A percentile compares a stretch with the other conserved stretches of the same genome.
Evolutionary conservation across 805 yeast species (phyloP).

Genomic region (Diddensiella transvaalensis): DNA sequence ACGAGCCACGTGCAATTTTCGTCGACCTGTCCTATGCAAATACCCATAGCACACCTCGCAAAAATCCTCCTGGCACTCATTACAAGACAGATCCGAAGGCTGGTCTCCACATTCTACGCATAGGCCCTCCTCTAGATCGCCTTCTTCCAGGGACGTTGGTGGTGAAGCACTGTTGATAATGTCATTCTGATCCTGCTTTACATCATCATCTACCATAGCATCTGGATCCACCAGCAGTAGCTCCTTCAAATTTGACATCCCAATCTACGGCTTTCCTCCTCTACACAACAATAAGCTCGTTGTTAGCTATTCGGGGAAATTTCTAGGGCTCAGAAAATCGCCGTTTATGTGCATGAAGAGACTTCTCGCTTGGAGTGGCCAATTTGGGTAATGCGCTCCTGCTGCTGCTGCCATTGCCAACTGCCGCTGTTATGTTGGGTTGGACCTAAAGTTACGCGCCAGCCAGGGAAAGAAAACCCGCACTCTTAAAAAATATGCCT

Average conservation of each 20-base stretch:
- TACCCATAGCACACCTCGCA: constrained; percentile 68
- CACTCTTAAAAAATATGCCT: too few species aligned
- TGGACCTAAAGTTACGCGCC: not conserved
- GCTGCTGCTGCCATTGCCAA: too few species aligned
- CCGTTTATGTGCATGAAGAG: not conserved
- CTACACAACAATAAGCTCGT: too few species aligned
- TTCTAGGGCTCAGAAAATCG: not conserved
- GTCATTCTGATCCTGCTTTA: constrained; percentile 14
- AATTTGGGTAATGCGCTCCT: too few species aligned
- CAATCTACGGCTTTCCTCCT: constrained; percentile 9
- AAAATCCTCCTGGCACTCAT: constrained; percentile 60
- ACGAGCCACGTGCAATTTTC: constrained; percentile 26
- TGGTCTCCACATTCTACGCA: constrained; percentile 75
- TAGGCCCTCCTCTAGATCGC: constrained; percentile 28
- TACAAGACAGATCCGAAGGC: constrained; percentile 62
- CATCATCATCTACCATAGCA: constrained; percentile 29
- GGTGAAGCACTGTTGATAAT: not conserved
- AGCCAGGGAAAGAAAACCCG: too few species aligned
- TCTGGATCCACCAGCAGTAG: constrained; percentile 33
- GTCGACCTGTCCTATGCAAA: constrained; percentile 62
- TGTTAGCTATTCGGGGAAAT: not conserved
- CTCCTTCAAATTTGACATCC: constrained; percentile 30
- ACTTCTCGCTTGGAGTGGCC: not conserved
- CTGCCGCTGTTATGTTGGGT: too few species aligned
- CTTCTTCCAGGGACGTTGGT: not conserved